Evolutionary conservation across 345 rosid species (phyloP), one percentile per base, ranked within the genome.

Genomic region (Salix exigua): DNA sequence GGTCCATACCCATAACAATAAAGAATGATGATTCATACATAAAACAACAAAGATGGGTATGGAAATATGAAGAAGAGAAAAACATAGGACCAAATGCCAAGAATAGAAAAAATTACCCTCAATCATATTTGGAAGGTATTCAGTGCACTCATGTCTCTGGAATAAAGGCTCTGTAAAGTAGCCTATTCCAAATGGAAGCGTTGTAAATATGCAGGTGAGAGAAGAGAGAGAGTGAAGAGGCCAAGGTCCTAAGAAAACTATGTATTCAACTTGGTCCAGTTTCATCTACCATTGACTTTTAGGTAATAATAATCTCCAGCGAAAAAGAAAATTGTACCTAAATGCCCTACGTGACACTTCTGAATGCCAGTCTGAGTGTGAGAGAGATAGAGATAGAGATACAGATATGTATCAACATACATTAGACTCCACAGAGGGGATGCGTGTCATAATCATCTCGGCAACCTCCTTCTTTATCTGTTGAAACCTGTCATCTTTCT

Each of bases 401-500:
- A 17, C 70, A 69, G 72, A 72, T 38, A 58, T 58, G 28, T 58
- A 58, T 17, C 68, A 68, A 44, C 72, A 66, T 73, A 89, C 99
- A 96, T 88, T 91, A 44, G 89, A 82, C 74, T 90, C 96, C 84
- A 86, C 63, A 69, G 85, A 75, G 3, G 92, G 90, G 71, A 74
- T 78, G 62, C 72, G 86, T 74, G 81, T 76, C 81, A 85, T 89
- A 58, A 95, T 86, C 90, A 95, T 89, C 91, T 90, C 94, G 61
- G 80, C 74, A 74, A 93, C 91, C 83, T 95, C 99, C 82, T 88
- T 86, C 85, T 93, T 93, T 80, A 88, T 89, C 75, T 65, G 92
- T 75, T 88, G 96, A 81, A 93, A 91, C 86, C 86, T 91, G 78
- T 84, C 80, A 83, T 93, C 94, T 81, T 90, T 95, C 88, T 95